Base-by-base conservation (phyloP, 805 yeast genomes). In the Lipomyces oligophaga region DNA sequence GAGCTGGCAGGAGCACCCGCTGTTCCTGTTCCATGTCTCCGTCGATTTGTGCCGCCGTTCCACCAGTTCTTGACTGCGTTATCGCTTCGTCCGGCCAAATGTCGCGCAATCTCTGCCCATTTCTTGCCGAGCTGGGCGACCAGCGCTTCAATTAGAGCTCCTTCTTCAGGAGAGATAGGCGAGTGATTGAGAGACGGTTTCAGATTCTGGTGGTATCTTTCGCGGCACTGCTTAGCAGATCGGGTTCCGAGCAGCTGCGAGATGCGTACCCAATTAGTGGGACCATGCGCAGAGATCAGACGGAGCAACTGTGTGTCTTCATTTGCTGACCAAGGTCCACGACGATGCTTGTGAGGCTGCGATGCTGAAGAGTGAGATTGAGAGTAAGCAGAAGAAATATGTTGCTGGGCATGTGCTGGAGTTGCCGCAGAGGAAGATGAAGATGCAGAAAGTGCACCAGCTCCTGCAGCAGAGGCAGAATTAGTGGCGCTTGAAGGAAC, bases 1-100 rank as follows among this genome's bases (percentile, higher is more conserved):
- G n/a, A n/a, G n/a, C n/a, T n/a, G n/a, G n/a, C n/a, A n/a, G n/a
- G n/a, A n/a, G n/a, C n/a, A n/a, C n/a, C n/a, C n/a, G n/a, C n/a
- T n/a, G n/a, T n/a, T n/a, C n/a, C 35, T 7, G 21, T 36, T n/a
- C 43, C 47, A n/a, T 51, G 24, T 59, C 93, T 75, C 51, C 95
- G 71, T 50, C 94, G 73, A 63, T 85, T 86, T 11, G 94, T 90
- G 6, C 95, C 94, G 3, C 96, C 95, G 62, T 53, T 53, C 96
- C 96, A 87, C 96, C 96, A 88, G 67, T 88, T 88, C 63, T 86
- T 86, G 59, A 86, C 85, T 18, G 95, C 88, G 64, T 86, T 87
- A 65, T 87, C 96, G n/a, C 83, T 76, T 43, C 96, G 71, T 1
- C 96, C 95, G 25, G 54, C 51, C 47, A 87, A 68, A 65, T 86